These are phyloP conservation scores for Populus hybrid DNA, from an alignment of 441 rosid genomes.

Conservation along the genomic window DNA sequence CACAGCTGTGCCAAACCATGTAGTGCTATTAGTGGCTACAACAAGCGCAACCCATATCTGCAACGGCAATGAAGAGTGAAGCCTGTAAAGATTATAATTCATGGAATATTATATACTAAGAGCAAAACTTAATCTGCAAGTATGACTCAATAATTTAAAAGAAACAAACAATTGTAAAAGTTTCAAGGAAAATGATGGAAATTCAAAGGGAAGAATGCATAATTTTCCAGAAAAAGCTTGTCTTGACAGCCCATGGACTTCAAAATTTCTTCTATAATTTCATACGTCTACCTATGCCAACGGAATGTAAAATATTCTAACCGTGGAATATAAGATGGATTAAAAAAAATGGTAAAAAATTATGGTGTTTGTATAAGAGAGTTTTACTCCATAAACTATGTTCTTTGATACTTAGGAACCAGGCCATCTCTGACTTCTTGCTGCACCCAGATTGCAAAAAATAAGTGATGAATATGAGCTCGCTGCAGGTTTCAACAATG, in stretches of 20 bases:
- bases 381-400: not conserved
- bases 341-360: not conserved
- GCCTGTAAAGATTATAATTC: not conserved
- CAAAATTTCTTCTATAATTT: no score
- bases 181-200: not conserved
- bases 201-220: not conserved
- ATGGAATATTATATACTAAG: not conserved
- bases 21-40: slow-evolving; percentile 74
- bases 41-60: slow-evolving; percentile 82
- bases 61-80: slow-evolving; percentile 15
- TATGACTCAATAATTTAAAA: not conserved
- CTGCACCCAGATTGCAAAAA: not conserved
- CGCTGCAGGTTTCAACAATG: not conserved
- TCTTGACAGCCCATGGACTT: no score
- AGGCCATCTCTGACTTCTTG: no score
- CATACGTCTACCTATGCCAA: no score
- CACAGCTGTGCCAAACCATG: slow-evolving; percentile 93
- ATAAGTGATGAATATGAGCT: not conserved
- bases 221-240: not conserved
- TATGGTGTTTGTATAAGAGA: not conserved
- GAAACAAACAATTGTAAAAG: not conserved
- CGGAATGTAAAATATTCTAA: no score
- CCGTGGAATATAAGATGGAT: not conserved
- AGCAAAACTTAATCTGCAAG: not conserved
- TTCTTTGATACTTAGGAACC: no score